phyloP scores from a whole-genome alignment of 2,329 filamentous ascomycete genomes.

The Botryosphaeria dothidea region DNA sequence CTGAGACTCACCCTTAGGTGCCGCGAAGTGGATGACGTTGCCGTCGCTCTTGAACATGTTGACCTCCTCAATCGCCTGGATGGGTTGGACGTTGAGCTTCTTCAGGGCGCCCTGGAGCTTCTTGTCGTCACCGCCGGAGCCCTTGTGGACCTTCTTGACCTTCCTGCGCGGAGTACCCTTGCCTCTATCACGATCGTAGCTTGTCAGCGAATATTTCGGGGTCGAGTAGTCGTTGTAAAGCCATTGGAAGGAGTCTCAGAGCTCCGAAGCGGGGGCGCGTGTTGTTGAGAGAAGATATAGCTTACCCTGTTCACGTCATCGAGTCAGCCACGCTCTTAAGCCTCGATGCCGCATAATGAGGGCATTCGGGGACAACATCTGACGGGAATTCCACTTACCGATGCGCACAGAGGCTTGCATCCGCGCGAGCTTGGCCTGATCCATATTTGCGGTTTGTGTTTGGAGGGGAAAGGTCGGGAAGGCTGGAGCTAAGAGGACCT shows the following conservation, averaged over 20 bases:
- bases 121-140: conserved; percentile 95
- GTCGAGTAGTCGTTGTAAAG: neutral
- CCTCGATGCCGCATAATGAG: neutral
- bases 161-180: conserved; percentile 98
- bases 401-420: conserved; percentile 48
- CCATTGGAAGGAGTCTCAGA: neutral
- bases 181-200: conserved; percentile 61
- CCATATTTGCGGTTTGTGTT: conserved; percentile 41
- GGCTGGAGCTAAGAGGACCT: conserved; percentile 13
- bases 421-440: conserved; percentile 47
- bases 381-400: conserved; percentile 34
- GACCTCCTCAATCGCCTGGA: conserved; percentile 99
- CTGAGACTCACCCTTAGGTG: conserved; percentile 79
- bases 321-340: conserved; percentile 18
- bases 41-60: conserved; percentile 99
- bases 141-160: conserved; percentile 96
- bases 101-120: conserved; percentile 96
- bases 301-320: conserved; percentile 22
- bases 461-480: conserved; percentile 17
- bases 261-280: conserved; percentile 14
- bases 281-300: conserved; percentile 16
- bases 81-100: conserved; percentile 99
- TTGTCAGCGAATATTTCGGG: neutral
- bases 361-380: neutral
- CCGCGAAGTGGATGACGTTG: conserved; percentile 99